Conservation (phyloP, 495 filamentous ascomycete genomes). For the Xylaria sp. region DNA sequence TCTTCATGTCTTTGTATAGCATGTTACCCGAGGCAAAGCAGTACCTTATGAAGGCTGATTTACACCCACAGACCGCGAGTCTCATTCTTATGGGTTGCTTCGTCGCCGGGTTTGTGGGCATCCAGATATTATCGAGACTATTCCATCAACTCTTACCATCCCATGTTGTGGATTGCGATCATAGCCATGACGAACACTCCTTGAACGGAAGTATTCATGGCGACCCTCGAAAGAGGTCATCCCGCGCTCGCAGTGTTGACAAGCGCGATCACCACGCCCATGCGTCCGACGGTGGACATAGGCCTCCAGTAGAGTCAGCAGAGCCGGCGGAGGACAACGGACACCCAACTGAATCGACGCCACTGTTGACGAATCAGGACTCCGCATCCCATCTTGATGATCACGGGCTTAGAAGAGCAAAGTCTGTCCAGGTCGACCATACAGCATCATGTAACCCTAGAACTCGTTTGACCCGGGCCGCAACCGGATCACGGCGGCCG, state of each 20-base stretch:
- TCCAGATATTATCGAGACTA: constrained; percentile 78
- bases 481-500: constrained; percentile 47
- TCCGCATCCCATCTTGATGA: constrained; percentile 19
- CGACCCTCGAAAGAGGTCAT: constrained; percentile 39
- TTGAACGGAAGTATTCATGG: constrained; percentile 40
- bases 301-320: constrained; percentile 14
- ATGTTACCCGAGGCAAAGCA: constrained; percentile 87
- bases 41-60: constrained; percentile 73
- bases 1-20: constrained; percentile 92
- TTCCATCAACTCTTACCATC: constrained; percentile 87
- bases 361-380: constrained; percentile 41
- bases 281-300: constrained; percentile 20
- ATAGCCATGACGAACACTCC: constrained; percentile 69
- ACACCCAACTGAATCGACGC: constrained; percentile 42
- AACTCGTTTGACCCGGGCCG: constrained; percentile 32
- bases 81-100: constrained; percentile 81
- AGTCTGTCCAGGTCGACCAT: constrained; percentile 32
- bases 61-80: constrained; percentile 69
- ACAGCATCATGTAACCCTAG: neutral
- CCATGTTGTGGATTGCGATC: constrained; percentile 92
- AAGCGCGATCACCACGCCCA: constrained; percentile 4
- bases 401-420: constrained; percentile 32
- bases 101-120: constrained; percentile 80
- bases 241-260: constrained; percentile 33
- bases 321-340: constrained; percentile 31